These are phyloP conservation scores for Helichrysum umbraculigerum DNA, from an alignment of 129 eudicot species.

Conservation along the genomic window DNA sequence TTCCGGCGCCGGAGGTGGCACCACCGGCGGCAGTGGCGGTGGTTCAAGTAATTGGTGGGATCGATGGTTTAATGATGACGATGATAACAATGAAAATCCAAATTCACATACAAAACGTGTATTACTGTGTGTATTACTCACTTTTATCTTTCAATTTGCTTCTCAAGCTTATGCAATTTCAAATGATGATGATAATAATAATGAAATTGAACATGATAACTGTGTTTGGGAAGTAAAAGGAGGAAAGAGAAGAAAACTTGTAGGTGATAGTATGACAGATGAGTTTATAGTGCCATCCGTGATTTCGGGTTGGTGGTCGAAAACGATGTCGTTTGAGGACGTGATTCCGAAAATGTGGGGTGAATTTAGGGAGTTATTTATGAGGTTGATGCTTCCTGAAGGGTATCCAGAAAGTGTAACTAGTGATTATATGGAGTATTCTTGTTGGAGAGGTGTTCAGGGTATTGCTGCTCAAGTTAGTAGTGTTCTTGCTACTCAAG, in stretches of 20 bases:
- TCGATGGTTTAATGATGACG: conserved; percentile 23
- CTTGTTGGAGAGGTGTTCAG: conserved; percentile 96
- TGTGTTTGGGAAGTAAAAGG: conserved; percentile 72
- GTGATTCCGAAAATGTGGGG: conserved; percentile 45
- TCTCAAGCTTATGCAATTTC: conserved; percentile 47
- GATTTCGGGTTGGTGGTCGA: not conserved
- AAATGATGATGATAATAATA: conserved; percentile 4
- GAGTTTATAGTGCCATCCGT: conserved; percentile 53
- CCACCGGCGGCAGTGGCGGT: conserved; percentile 27
- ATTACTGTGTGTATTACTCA: not conserved
- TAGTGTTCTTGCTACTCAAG: conserved; percentile 98
- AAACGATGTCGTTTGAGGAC: conserved; percentile 24
- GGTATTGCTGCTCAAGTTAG: conserved; percentile 95
- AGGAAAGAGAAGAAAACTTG: conserved; percentile 56
- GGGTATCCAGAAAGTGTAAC: conserved; percentile 93
- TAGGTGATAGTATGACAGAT: conserved; percentile 54
- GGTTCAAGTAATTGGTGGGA: conserved; percentile 37
- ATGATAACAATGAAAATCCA: conserved; percentile 24
- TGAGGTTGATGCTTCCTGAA: conserved; percentile 81
- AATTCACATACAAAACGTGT: conserved; percentile 24
- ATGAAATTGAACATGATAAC: conserved; percentile 18
- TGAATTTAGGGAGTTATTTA: conserved; percentile 55
- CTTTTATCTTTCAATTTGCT: conserved; percentile 32
- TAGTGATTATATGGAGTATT: conserved; percentile 90
- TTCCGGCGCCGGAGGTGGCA: conserved; percentile 23